phyloP scores from a whole-genome alignment of 2,329 filamentous ascomycete genomes.

The Beauveria caledonica region DNA sequence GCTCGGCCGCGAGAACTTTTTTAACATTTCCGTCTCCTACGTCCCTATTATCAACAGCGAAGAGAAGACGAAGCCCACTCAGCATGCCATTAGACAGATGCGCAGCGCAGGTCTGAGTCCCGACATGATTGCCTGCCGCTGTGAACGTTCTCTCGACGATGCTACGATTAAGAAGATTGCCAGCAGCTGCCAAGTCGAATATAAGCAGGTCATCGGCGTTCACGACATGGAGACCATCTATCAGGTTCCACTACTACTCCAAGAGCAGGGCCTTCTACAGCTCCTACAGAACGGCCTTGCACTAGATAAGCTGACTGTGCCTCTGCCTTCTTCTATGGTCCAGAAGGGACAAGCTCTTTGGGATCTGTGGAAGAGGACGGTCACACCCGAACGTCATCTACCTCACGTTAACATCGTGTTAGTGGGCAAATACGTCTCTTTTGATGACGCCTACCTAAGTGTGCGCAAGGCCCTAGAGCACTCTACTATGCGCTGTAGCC shows the following conservation, averaged over 20 bases:
- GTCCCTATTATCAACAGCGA: constrained; percentile 59
- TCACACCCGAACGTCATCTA: constrained; percentile 56
- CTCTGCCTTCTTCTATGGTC: constrained; percentile 45
- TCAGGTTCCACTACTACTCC: constrained; percentile 86
- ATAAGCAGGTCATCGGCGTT: constrained; percentile 80
- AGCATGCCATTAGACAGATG: constrained; percentile 77
- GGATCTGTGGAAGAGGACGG: constrained; percentile 68
- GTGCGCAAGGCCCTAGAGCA: constrained; percentile 86
- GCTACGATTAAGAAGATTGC: constrained; percentile 80
- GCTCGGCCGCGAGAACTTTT: constrained; percentile 69
- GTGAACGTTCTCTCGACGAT: constrained; percentile 65
- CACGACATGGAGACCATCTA: constrained; percentile 86
- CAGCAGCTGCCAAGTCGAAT: constrained; percentile 77
- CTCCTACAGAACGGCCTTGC: constrained; percentile 58
- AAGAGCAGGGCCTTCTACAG: constrained; percentile 66
- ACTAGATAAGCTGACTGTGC: constrained; percentile 48
- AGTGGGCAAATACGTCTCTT: constrained; percentile 84
- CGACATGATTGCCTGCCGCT: constrained; percentile 84
- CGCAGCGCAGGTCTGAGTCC: constrained; percentile 71
- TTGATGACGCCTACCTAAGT: constrained; percentile 79
- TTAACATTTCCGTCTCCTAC: constrained; percentile 83
- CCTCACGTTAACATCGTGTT: constrained; percentile 70
- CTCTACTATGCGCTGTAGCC: constrained; percentile 74
- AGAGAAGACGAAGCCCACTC: constrained; percentile 96
- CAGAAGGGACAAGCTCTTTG: constrained; percentile 62